Evolutionary conservation across 1,139 yeast genomes (phyloP).

Genomic region (Torulaspora globosa): DNA sequence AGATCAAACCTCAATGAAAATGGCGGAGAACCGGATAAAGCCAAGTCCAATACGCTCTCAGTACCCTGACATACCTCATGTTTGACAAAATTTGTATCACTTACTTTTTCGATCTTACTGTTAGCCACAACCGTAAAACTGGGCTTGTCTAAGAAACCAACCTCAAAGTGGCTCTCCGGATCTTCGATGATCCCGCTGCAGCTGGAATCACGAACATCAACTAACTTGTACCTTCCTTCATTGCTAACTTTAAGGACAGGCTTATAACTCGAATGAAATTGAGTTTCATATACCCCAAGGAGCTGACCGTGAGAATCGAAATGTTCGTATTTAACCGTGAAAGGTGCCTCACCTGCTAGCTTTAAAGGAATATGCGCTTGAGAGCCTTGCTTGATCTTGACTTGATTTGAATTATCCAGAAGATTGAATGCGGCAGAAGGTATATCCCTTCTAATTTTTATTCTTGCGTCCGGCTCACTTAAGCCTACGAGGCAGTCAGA

Average conservation of each 20-base stretch:
- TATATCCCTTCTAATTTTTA: slow-evolving; percentile 62
- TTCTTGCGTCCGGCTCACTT: slow-evolving; percentile 52
- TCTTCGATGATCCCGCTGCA: slow-evolving; percentile 60
- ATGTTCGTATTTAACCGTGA: slow-evolving; percentile 45
- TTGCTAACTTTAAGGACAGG: slow-evolving; percentile 45
- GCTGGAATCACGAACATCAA: slow-evolving; percentile 57
- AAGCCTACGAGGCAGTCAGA: slow-evolving; percentile 72
- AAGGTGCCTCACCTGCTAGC: slow-evolving; percentile 48
- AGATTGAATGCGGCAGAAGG: slow-evolving; percentile 54
- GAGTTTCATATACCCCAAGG: slow-evolving; percentile 28
- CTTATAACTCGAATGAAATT: slow-evolving; percentile 38
- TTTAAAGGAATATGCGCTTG: slow-evolving; percentile 55
- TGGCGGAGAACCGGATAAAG: slow-evolving; percentile 63
- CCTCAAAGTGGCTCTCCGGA: slow-evolving; percentile 39
- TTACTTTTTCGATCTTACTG: slow-evolving; percentile 28
- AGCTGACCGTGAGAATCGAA: slow-evolving; percentile 35
- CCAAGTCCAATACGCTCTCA: slow-evolving; percentile 49
- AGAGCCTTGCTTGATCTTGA: slow-evolving; percentile 60
- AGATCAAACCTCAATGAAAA: slow-evolving; percentile 68
- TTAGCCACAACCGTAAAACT: slow-evolving; percentile 40
- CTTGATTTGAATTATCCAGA: slow-evolving; percentile 32
- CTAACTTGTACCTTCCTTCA: slow-evolving; percentile 61
- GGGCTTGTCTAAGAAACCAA: slow-evolving; percentile 59
- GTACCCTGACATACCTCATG: slow-evolving; percentile 47
- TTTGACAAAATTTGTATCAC: slow-evolving; percentile 30